Evolutionary conservation across 2,329 filamentous ascomycete species (phyloP).

Genomic region (Verticillium zaregamsianum): DNA sequence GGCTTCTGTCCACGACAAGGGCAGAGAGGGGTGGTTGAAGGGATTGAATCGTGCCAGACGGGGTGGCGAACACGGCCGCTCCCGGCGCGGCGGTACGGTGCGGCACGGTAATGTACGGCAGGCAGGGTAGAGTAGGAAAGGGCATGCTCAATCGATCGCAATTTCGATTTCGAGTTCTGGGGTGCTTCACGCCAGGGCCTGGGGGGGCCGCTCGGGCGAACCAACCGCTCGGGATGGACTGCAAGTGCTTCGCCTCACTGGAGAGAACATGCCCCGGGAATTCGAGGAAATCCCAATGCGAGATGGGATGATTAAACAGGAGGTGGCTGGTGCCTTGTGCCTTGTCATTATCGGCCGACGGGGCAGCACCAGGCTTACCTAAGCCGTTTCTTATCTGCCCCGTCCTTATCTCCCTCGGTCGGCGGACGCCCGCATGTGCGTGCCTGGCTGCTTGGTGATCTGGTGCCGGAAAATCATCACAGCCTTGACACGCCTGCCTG

Average conservation of each 20-base stretch:
- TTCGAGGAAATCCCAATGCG: not conserved
- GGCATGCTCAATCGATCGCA: not conserved
- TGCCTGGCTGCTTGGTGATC: no score
- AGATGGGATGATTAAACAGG: not conserved
- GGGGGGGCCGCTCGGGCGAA: not conserved
- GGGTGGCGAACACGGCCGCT: no score
- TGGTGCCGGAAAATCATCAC: no score
- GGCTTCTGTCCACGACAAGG: no score
- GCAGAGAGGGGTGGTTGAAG: no score
- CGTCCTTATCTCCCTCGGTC: no score
- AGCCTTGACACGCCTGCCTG: no score
- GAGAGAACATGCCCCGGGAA: not conserved
- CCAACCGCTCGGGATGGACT: not conserved
- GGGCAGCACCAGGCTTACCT: no score
- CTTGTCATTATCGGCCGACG: no score
- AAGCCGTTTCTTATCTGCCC: no score
- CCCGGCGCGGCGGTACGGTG: not conserved
- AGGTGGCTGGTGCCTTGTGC: not conserved
- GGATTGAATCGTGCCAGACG: no score
- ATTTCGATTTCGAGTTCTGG: not conserved
- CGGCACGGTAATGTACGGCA: not conserved
- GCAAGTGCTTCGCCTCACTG: not conserved
- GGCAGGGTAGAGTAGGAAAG: not conserved
- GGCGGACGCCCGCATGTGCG: no score
- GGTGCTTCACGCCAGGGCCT: not conserved